Evolutionary conservation across 495 filamentous ascomycete genomes (phyloP), one percentile per base, ranked within the genome.

Genomic region (Pseudevernia furfuracea): DNA sequence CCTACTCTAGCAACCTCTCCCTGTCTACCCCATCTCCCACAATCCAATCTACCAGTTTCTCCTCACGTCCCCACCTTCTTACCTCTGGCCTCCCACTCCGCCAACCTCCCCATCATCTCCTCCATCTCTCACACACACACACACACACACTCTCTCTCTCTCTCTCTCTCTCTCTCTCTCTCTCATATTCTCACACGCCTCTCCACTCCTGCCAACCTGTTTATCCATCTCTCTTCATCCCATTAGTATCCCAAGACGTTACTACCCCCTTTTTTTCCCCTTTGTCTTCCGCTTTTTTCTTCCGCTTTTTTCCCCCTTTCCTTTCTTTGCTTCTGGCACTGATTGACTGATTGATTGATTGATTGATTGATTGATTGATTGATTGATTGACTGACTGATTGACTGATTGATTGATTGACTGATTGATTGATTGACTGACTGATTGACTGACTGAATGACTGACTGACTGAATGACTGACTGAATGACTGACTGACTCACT

Each of bases 11-110:
- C 34, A 4, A 43, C 19, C 17, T 2, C 14, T 43, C 39, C 8
- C 39, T 43, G 15, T 5, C 14, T 43, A 14, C 14, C 4, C 19
- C 39, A 4, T 19, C 3, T 2, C 39, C 8, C 39, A 0, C 15
- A 0, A 1, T 8, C 4, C 4, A 1, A 2, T 19, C 43, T n/a
- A 8, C 21, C 19, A 0, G 5, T 10, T 21, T 2, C 21, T 8
- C 4, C 7, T 1, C 21, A n/a, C 19, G 5, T 1, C 21, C 43
- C n/a, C 19, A n/a, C 43, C 43, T n/a, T 44, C 43, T 8, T 21
- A 2, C 43, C 43, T 9, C 21, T 8, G 4, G 19, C 21, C 8
- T 9, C 21, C 43, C 43, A 21, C 12, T 10, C 43, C 43, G 19
- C 43, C 8, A 5, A 19, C 21, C 8, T 9, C 21, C 43, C 43